Percentiles rank a stretch among this genome's conserved stretches.
phyloP scores from a whole-genome alignment of 768 basidiomycete species.

The Boletus vinaceobasis region DNA sequence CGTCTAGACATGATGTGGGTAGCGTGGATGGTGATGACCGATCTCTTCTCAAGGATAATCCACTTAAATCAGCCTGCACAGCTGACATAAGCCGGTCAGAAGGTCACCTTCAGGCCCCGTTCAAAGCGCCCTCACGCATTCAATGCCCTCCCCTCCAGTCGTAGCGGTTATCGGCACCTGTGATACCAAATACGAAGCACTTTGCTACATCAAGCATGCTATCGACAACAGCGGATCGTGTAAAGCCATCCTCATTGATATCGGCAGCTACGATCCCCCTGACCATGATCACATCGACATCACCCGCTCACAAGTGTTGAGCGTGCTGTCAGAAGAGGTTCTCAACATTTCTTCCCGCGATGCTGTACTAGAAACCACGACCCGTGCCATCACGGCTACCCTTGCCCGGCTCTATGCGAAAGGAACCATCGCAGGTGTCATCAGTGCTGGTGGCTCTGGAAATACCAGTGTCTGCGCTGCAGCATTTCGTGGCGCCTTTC shows the following conservation, averaged over 20 bases:
- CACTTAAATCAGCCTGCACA: not conserved
- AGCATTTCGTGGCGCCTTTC: conserved; percentile 21
- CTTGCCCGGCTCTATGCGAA: conserved; percentile 12
- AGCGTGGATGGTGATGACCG: not conserved
- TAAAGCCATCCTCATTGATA: conserved; percentile 27
- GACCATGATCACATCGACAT: conserved; percentile 19
- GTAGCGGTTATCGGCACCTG: conserved; percentile 29
- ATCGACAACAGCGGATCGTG: conserved; percentile 14
- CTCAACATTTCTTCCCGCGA: conserved; percentile 8
- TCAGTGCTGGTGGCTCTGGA: conserved; percentile 24
- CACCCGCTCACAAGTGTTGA: conserved; percentile 18
- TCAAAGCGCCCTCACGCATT: not conserved
- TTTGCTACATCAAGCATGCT: conserved; percentile 20
- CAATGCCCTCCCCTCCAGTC: conserved; percentile 10
- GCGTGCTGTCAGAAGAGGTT: not conserved
- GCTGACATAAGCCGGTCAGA: conserved; percentile 20
- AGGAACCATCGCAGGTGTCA: conserved; percentile 18
- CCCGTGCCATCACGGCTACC: conserved; percentile 15
- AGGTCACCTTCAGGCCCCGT: not conserved
- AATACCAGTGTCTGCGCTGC: conserved; percentile 24
- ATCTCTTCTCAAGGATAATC: not conserved
- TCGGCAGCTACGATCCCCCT: conserved; percentile 18
- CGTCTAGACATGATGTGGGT: conserved; percentile 17
- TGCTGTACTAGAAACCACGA: conserved; percentile 15
- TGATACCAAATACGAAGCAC: conserved; percentile 26